Base-by-base conservation (phyloP, 768 basidiomycete species). In the Lactarius hatsudake region DNA sequence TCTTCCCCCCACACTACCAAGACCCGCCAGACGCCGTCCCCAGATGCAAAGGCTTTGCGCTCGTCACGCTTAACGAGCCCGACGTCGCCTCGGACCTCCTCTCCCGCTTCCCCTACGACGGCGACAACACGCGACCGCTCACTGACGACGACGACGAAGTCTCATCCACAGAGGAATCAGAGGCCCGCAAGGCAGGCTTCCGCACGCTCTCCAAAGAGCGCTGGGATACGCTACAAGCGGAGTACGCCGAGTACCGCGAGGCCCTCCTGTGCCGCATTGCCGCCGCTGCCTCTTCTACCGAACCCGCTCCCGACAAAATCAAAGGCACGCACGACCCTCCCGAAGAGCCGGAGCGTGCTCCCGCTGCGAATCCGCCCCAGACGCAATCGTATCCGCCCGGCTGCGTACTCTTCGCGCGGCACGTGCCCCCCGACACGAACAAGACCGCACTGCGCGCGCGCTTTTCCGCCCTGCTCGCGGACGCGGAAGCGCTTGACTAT, bases 381-480 rank as follows among this genome's bases (percentile, higher is more conserved):
- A 28, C 65, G 20, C 58, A 62, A 57, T 62, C 67, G 0, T 71
- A 83, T 72, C 93, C 92, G 0, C 78, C 75, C 5, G 79, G 83
- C 34, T 91, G 90, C 65, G 84, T 94, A 9, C 79, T 91, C 36
- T 90, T 89, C 73, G 83, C 86, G 7, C 86, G 87, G 53, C 83
- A 91, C 73, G 72, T 94, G 9, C 88, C 93, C 66, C 79, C 84
- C 3, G 85, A 86, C 64, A 91, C 91, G 32, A 94, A 93, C 74
- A 93, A 93, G 75, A 93, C 93, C 0, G 88, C 89, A 0, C 79
- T 94, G 18, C 87, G 86, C 53, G 74, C 79, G 2, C 74, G 91
- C 6, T 87, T 93, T 67, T 72, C 79, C 0, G 81, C 84, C 2
- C 81, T 86, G 54, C 67, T 72, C 5, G 30, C n/a, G 23, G 72